A percentile compares a stretch with the other conserved stretches of the same genome.
These are phyloP conservation scores for Monascus ruber DNA, from an alignment of 2,329 filamentous ascomycete species.

Conservation along the genomic window DNA sequence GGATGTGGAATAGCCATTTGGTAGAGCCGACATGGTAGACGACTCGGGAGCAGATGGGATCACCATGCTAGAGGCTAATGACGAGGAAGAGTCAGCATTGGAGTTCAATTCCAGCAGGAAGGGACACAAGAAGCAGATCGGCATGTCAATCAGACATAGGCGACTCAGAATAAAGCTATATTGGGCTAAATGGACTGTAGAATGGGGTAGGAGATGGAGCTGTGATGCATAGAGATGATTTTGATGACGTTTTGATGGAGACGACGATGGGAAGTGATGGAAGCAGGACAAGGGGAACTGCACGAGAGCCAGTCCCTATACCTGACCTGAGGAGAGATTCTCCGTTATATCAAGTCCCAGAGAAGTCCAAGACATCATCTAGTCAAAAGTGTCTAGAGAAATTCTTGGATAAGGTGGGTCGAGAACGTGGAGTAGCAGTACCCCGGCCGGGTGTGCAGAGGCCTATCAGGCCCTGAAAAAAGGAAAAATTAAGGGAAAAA, in stretches of 20 bases:
- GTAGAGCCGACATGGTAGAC: slow-evolving; percentile 19
- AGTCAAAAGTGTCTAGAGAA: slow-evolving; percentile 8
- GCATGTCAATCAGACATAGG: slow-evolving; percentile 18
- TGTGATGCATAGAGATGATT: slow-evolving; percentile 25
- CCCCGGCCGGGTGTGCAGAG: slow-evolving; percentile 20
- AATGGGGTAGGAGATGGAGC: slow-evolving; percentile 16
- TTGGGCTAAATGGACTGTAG: slow-evolving; percentile 12
- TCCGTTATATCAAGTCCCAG: slow-evolving; percentile 7
- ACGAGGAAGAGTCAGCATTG: slow-evolving; percentile 31
- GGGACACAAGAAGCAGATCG: slow-evolving; percentile 10
- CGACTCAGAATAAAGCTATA: slow-evolving; percentile 19
- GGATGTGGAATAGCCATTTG: slow-evolving; percentile 22
- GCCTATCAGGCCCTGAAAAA: slow-evolving; percentile 13
- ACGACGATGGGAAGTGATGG: slow-evolving; percentile 16
- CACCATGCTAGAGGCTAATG: slow-evolving; percentile 35
- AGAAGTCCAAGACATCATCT: slow-evolving; percentile 7
- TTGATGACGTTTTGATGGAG: slow-evolving; percentile 29
- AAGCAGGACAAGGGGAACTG: slow-evolving; percentile 5
- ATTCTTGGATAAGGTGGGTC: slow-evolving; percentile 26
- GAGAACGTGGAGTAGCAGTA: slow-evolving; percentile 28
- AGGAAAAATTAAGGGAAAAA: slow-evolving; percentile 19
- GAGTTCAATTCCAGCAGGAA: slow-evolving; percentile 14
- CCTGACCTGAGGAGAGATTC: slow-evolving; percentile 9
- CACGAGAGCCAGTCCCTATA: slow-evolving; percentile 11
- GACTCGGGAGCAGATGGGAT: slow-evolving; percentile 30